A percentile compares a stretch with the other conserved stretches of the same genome.
Evolutionary conservation across 345 rosid genomes (phyloP).

Genomic region (Erysimum cheiranthoides): DNA sequence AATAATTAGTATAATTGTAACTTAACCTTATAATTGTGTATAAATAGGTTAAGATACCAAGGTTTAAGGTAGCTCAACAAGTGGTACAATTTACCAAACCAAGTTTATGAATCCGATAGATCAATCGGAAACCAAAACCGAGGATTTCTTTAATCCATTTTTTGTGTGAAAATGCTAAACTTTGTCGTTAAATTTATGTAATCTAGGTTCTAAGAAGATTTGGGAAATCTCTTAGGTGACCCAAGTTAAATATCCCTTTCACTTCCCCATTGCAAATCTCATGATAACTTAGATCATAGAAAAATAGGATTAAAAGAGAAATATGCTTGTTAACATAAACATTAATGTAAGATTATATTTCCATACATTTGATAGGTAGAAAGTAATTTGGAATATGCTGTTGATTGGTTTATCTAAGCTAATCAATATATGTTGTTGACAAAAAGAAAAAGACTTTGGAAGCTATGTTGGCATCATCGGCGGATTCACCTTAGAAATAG

Average conservation of each 20-base stretch:
- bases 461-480: not conserved
- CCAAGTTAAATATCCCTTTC: conserved; percentile 1
- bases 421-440: too few relatives aligned
- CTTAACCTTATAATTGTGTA: not conserved
- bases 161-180: conserved; percentile 35
- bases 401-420: too few relatives aligned
- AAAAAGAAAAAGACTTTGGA: too few relatives aligned
- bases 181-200: conserved; percentile 31
- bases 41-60: conserved; percentile 26
- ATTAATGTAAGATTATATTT: not conserved
- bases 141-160: conserved; percentile 2
- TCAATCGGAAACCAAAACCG: conserved; percentile 28
- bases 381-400: too few relatives aligned
- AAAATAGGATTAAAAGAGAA: not conserved
- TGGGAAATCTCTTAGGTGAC: conserved; percentile 32
- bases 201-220: conserved; percentile 44
- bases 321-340: conserved; percentile 1
- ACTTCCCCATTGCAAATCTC: conserved; percentile 18
- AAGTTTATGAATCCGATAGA: conserved; percentile 25
- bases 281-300: conserved; percentile 2
- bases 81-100: conserved; percentile 38
- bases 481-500: not conserved
- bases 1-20: not conserved
- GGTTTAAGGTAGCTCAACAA: conserved; percentile 40
- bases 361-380: not conserved